Conservation (phyloP, 371 early-diverging fungal species). For the Chytridium lagenaria region DNA sequence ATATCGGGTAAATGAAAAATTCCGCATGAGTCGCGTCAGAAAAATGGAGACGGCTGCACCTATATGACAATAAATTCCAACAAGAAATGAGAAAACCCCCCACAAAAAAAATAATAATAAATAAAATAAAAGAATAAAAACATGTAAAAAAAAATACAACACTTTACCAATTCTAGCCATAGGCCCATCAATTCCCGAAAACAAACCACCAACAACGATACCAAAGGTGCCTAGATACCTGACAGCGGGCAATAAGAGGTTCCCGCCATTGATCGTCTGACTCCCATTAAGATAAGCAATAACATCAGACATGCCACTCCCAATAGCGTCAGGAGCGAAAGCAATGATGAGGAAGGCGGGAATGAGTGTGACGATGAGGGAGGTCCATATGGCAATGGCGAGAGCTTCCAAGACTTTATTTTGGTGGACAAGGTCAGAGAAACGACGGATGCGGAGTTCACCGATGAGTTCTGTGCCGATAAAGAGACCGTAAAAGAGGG, state of each 20-base stretch:
- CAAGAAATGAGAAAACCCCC: too few relatives aligned
- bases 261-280: conserved; percentile 22
- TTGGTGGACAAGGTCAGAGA: conserved; percentile 20
- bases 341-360: conserved; percentile 37
- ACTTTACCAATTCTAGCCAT: conserved; percentile 41
- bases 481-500: conserved; percentile 32
- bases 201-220: conserved; percentile 43
- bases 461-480: conserved; percentile 37
- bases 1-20: conserved; percentile 19
- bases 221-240: conserved; percentile 41
- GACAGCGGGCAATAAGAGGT: conserved; percentile 5
- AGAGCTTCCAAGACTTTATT: conserved; percentile 22
- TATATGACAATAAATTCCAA: background rate
- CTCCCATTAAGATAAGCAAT: conserved; percentile 48
- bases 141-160: background rate
- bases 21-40: conserved; percentile 16
- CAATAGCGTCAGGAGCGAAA: conserved; percentile 43
- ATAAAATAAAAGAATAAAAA: background rate
- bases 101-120: background rate
- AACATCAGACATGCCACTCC: conserved; percentile 50
- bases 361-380: conserved; percentile 31
- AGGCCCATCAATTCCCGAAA: conserved; percentile 50
- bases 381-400: conserved; percentile 38
- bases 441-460: conserved; percentile 33
- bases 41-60: conserved; percentile 34